Conservation (phyloP, 163 green algal species). For the Prototheca wickerhamii region DNA sequence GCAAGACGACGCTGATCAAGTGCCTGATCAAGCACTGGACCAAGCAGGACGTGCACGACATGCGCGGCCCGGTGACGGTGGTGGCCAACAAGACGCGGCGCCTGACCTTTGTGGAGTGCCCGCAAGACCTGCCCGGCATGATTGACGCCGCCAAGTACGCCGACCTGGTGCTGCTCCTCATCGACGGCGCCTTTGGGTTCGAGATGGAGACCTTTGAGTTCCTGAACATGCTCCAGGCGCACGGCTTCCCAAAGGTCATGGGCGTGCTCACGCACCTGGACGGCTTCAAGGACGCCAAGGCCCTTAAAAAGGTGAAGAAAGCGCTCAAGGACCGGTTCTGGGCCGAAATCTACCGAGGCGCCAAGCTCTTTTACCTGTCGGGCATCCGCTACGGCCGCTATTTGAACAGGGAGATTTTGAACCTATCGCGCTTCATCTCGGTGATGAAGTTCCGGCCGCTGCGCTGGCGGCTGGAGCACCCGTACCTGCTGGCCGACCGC, state of each 20-base stretch:
- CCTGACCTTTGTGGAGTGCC: conserved; percentile 91
- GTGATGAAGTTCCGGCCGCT: conserved; percentile 90
- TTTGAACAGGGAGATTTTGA: conserved; percentile 82
- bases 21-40: conserved; percentile 96
- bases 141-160: conserved; percentile 94
- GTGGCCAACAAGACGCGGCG: conserved; percentile 86
- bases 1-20: conserved; percentile 91
- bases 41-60: conserved; percentile 73
- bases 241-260: conserved; percentile 98
- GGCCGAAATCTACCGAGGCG: conserved; percentile 93
- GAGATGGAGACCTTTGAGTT: conserved; percentile 99
- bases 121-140: conserved; percentile 76
- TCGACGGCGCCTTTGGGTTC: conserved; percentile 93
- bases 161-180: conserved; percentile 92
- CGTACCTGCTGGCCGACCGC: conserved; percentile 86
- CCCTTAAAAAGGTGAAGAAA: conserved; percentile 93
- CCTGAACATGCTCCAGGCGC: conserved; percentile 93
- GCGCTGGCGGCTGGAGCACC: conserved; percentile 77
- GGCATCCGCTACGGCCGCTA: conserved; percentile 76
- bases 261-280: conserved; percentile 98
- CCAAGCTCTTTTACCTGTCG: conserved; percentile 97
- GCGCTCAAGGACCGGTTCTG: conserved; percentile 91
- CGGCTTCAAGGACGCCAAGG: conserved; percentile 70
- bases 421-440: conserved; percentile 84
- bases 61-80: conserved; percentile 88